Evolutionary conservation across 1,284 basidiomycete genomes (phyloP).

Genomic region (Cutaneotrichosporon daszewskae): DNA sequence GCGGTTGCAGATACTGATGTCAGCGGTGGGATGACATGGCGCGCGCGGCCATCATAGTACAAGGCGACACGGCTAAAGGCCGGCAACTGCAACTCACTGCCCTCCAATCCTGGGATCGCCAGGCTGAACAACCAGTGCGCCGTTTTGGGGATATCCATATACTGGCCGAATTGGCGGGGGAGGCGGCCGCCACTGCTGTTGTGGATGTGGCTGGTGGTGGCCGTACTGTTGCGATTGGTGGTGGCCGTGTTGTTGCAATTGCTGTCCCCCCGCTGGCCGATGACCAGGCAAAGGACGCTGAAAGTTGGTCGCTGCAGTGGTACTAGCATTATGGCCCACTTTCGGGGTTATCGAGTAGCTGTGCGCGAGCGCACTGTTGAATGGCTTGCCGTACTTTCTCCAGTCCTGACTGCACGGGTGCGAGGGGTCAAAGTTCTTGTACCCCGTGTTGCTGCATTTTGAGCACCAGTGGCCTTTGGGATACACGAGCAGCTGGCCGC

Average conservation of each 20-base stretch:
- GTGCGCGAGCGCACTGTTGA: slow-evolving; percentile 37
- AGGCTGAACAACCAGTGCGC: slow-evolving; percentile 33
- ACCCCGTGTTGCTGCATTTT: slow-evolving; percentile 46
- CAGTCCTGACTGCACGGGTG: slow-evolving; percentile 38
- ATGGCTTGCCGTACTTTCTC: slow-evolving; percentile 44
- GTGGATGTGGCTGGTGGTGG: neutral
- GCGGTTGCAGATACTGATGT: slow-evolving; percentile 27
- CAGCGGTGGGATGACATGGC: too few relatives aligned
- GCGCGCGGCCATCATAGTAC: too few relatives aligned
- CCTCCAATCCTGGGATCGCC: slow-evolving; percentile 46
- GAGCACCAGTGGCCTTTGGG: slow-evolving; percentile 35
- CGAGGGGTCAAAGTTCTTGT: slow-evolving; percentile 39
- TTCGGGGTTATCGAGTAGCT: slow-evolving; percentile 27
- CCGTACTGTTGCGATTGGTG: neutral
- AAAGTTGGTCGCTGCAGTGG: slow-evolving; percentile 32
- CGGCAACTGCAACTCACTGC: slow-evolving; percentile 21
- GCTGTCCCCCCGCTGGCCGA: neutral
- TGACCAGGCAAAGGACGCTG: slow-evolving; percentile 33
- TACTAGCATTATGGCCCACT: slow-evolving; percentile 22
- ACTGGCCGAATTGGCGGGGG: slow-evolving; percentile 10
- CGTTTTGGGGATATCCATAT: slow-evolving; percentile 15
- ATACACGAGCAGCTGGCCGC: slow-evolving; percentile 42
- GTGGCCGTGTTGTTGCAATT: neutral
- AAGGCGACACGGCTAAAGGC: too few relatives aligned
- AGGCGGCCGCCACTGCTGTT: slow-evolving; percentile 8